Base-by-base conservation (phyloP, 192 early-diverging fungal species). In the Mortierella hygrophila region DNA sequence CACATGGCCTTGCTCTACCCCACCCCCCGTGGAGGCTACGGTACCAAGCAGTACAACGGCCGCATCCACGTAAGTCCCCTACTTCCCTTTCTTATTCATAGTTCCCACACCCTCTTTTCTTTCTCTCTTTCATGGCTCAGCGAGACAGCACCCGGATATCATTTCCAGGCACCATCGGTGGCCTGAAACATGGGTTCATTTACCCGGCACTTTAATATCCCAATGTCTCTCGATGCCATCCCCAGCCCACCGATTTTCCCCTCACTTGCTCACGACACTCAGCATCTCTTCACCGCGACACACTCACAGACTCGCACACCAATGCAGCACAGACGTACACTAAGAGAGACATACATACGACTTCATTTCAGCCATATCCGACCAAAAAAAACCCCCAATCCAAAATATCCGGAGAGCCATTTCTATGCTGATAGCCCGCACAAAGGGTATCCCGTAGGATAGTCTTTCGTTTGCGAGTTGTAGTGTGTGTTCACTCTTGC, bases 1-100 rank as follows among this genome's bases (percentile, higher is more conserved):
- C 88, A 89, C 44, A 72, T 68, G 29, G 70, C 77, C 26, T 69
- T 89, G 16, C 77, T 80, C 32, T 83, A 80, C 72, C 88, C 88
- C 41, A 77, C 78, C 46, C 77, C 83, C 47, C 76, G 88, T 63
- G 82, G 81, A 52, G 81, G 81, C n/a, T 69, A 74, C 38, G 70
- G 63, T 38, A 74, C 81, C 11, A 77, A 77, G 55, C 57, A 77
- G 32, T 83, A 83, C 76, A 77, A 83, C 47, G 81, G 81, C 41
- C 75, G 81, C 35, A 23, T 83, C 49, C 81, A 83, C 49, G 81
- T 83, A 83, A 73, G 81, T 75, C n/a, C 23, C 18, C 23, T 32
- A 21, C 7, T 21, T 26, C 16, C 6, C 29, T 6, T 29, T 8
- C 29, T 15, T 3, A 11, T 55, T 3, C 52, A 38, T 13, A 15